Evolutionary conservation across 352 stramenopile species (phyloP).

Genomic region (Pythium apleroticum): DNA sequence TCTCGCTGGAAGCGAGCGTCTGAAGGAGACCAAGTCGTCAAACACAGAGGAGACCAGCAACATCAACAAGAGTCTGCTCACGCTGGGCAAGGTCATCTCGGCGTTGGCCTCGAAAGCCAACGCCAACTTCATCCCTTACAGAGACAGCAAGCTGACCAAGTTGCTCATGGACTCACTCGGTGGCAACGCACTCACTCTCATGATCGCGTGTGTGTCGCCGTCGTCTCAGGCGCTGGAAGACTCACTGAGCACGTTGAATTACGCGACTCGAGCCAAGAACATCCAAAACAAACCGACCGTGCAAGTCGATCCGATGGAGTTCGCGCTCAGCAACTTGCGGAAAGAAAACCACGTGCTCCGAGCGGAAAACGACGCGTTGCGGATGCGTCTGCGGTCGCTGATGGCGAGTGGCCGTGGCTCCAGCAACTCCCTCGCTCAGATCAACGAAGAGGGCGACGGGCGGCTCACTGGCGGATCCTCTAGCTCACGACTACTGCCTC

Average conservation of each 20-base stretch:
- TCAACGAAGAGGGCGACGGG: constrained; percentile 9
- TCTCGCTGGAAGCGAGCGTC: constrained; percentile 67
- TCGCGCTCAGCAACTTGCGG: constrained; percentile 55
- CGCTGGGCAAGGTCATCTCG: constrained; percentile 84
- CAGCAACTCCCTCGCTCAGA: constrained; percentile 16
- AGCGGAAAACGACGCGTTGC: constrained; percentile 59
- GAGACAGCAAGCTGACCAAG: constrained; percentile 87
- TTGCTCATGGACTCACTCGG: constrained; percentile 84
- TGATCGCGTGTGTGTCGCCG: constrained; percentile 83
- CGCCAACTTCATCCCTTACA: constrained; percentile 70
- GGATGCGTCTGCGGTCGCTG: constrained; percentile 43
- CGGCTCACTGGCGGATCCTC: constrained; percentile 23
- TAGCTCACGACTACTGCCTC: constrained; percentile 33
- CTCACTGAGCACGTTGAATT: constrained; percentile 84
- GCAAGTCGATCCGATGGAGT: constrained; percentile 64
- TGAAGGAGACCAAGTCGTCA: constrained; percentile 72
- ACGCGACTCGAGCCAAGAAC: constrained; percentile 81
- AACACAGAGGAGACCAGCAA: constrained; percentile 78
- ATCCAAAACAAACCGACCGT: constrained; percentile 82
- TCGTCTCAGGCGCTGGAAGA: constrained; percentile 59
- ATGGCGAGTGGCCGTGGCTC: constrained; percentile 10
- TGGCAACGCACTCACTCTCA: constrained; percentile 78
- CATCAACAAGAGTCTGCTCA: constrained; percentile 85
- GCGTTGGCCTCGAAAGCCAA: constrained; percentile 53
- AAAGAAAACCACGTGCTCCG: constrained; percentile 64